Evolutionary conservation across 306 rosid genomes (phyloP), one percentile per base, ranked within the genome.

Genomic region (Prunus mira): DNA sequence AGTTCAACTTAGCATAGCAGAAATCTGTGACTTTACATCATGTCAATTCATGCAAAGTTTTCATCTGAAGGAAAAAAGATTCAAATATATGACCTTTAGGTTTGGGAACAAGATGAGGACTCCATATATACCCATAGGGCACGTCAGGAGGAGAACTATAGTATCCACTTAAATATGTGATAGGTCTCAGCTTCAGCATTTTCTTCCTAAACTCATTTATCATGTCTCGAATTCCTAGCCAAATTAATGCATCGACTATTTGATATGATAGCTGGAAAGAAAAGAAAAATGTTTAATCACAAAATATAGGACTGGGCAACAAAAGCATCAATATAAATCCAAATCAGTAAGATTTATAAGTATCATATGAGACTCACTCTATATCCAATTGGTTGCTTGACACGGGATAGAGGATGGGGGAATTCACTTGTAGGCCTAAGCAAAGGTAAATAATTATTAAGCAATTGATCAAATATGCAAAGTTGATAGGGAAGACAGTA

Each of bases 41-140:
- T 41, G 32, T 71, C 57, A 75, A 24, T 62, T 49, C 82, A 55
- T 58, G 78, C 67, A 62, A 63, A 64, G 12, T 45, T 71, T 64
- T 55, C 30, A 78, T n/a, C 41, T 30, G 51, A 52, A 30, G 43
- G 34, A 43, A 50, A 47, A 13, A 56, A 38, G 43, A 28, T 65
- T 72, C 71, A 73, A 63, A 51, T 15, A 77, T 50, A 79, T 65
- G 67, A 93, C 98, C 98, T 92, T 90, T 88, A 55, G 97, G 98
- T 77, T 95, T 95, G 73, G 97, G 97, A 87, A 95, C 93, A 80
- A 95, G 93, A 73, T 90, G 95, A 80, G 98, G 98, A 81, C 98
- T 95, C 97, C 97, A 95, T 68, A 92, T 84, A 70, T 95, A 95
- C 73, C 93, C 91, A 76, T 90, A 69, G 64, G 97, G 98, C 72